These are phyloP conservation scores for Xerocomus amazonicus DNA, from an alignment of 1,284 basidiomycete genomes.

Conservation along the genomic window DNA sequence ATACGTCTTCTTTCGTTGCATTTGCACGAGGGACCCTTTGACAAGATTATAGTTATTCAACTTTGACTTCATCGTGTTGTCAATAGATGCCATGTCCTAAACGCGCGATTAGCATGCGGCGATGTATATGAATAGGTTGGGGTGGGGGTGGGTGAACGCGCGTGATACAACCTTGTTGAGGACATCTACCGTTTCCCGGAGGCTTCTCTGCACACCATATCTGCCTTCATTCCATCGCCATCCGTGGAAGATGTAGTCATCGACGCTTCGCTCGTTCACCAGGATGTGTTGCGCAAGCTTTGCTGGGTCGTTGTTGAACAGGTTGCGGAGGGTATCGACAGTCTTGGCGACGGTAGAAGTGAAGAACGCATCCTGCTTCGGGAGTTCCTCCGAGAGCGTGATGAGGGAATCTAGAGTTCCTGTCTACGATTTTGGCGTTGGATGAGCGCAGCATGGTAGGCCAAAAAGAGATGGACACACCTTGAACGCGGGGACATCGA, in stretches of 20 bases:
- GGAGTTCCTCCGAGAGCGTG: slow-evolving; percentile 86
- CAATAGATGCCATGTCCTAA: slow-evolving; percentile 88
- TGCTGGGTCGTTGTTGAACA: slow-evolving; percentile 84
- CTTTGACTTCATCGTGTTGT: slow-evolving; percentile 87
- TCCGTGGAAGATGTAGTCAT: slow-evolving; percentile 72
- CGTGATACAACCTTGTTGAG: slow-evolving; percentile 66
- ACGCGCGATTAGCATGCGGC: slow-evolving; percentile 18
- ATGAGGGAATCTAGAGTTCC: slow-evolving; percentile 93
- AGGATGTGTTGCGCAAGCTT: slow-evolving; percentile 82
- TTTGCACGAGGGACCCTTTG: slow-evolving; percentile 89
- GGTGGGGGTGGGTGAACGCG: slow-evolving; percentile 18
- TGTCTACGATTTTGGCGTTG: slow-evolving; percentile 53
- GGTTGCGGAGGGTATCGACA: slow-evolving; percentile 89
- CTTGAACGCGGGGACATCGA: slow-evolving; percentile 77
- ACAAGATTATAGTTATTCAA: slow-evolving; percentile 90
- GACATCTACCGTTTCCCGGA: slow-evolving; percentile 78
- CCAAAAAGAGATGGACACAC: slow-evolving; percentile 34
- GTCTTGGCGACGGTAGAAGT: slow-evolving; percentile 88
- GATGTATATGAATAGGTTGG: slow-evolving; percentile 11
- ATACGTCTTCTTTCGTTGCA: slow-evolving; percentile 93
- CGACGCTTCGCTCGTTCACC: slow-evolving; percentile 80
- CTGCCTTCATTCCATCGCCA: slow-evolving; percentile 92
- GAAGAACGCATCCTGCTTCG: slow-evolving; percentile 89
- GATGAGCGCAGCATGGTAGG: slow-evolving; percentile 11
- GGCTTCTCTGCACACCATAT: slow-evolving; percentile 76